A percentile compares a stretch with the other conserved stretches of the same genome.
These are phyloP conservation scores for Cyclostephanos tholiformis DNA, from an alignment of 108 stramenopile genomes.

Conservation along the genomic window DNA sequence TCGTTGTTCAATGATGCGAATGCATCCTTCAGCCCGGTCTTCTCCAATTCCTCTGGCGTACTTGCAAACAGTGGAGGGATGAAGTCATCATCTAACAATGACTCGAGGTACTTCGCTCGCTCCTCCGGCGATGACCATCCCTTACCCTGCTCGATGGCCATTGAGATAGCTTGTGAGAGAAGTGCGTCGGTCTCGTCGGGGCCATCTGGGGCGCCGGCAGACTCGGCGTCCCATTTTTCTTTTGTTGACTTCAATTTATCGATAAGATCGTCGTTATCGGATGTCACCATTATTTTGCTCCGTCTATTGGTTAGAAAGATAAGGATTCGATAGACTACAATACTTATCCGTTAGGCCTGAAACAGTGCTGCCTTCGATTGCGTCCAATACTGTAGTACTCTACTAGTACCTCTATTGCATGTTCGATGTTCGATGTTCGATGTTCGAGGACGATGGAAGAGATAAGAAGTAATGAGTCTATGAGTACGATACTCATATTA, in stretches of 20 bases:
- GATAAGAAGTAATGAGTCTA: too few relatives aligned
- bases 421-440: too few relatives aligned
- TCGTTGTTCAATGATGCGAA: constrained; percentile 77
- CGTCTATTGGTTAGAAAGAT: neutral
- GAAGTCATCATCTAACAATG: constrained; percentile 83
- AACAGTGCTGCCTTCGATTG: too few relatives aligned
- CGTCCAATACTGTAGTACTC: too few relatives aligned
- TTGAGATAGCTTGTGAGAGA: constrained; percentile 83
- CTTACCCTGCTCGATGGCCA: constrained; percentile 84
- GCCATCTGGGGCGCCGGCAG: constrained; percentile 51
- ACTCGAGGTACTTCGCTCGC: constrained; percentile 81
- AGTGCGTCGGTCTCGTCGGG: constrained; percentile 62
- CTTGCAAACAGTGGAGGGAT: constrained; percentile 86
- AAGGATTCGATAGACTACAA: too few relatives aligned
- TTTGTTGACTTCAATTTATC: constrained; percentile 62
- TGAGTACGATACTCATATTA: too few relatives aligned
- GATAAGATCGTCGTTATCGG: constrained; percentile 54
- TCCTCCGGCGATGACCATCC: constrained; percentile 83
- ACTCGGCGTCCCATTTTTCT: constrained; percentile 69
- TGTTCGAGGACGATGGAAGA: too few relatives aligned
- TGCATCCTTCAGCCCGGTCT: constrained; percentile 77
- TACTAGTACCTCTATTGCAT: too few relatives aligned
- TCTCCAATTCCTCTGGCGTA: constrained; percentile 72
- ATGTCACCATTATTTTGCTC: neutral
- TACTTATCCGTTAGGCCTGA: too few relatives aligned